Evolutionary conservation across 2,329 filamentous ascomycete species (phyloP).

Genomic region (Colletotrichum abscissum): DNA sequence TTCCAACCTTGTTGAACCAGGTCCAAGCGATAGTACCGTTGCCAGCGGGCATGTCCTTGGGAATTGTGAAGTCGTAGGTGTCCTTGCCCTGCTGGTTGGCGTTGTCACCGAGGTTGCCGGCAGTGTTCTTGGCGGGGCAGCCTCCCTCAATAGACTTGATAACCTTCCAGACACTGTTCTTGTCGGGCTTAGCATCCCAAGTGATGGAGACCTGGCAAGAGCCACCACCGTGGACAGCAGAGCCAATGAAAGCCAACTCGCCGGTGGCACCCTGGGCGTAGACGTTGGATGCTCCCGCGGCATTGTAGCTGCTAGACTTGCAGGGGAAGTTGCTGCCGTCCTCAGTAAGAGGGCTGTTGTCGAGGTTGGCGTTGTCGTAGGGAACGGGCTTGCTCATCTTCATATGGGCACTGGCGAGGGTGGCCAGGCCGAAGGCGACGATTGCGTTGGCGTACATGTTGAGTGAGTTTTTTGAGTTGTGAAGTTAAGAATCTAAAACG

Average conservation of each 20-base stretch:
- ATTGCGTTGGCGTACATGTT: constrained; percentile 65
- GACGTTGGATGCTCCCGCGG: constrained; percentile 62
- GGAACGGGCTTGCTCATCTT: constrained; percentile 76
- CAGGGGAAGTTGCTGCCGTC: no score
- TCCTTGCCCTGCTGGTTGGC: constrained; percentile 58
- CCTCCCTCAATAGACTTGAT: constrained; percentile 90
- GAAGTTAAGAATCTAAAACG: constrained; percentile 45
- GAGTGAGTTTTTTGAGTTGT: constrained; percentile 47
- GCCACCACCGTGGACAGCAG: constrained; percentile 88
- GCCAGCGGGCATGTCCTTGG: constrained; percentile 76
- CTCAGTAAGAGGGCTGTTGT: constrained; percentile 78
- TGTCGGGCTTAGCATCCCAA: constrained; percentile 76
- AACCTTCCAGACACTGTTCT: constrained; percentile 82
- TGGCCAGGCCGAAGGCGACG: constrained; percentile 66
- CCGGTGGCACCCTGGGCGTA: constrained; percentile 70
- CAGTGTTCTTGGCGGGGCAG: constrained; percentile 73
- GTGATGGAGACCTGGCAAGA: constrained; percentile 92
- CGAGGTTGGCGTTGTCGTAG: constrained; percentile 54
- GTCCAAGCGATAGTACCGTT: constrained; percentile 89
- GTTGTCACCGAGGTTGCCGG: constrained; percentile 68
- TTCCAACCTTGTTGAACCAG: constrained; percentile 94
- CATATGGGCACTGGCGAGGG: constrained; percentile 79
- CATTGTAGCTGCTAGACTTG: constrained; percentile 67
- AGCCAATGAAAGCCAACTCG: constrained; percentile 76
- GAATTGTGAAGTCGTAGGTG: constrained; percentile 78